Base-by-base conservation (phyloP, 2,329 filamentous ascomycete species). In the Xylaria sp. region DNA sequence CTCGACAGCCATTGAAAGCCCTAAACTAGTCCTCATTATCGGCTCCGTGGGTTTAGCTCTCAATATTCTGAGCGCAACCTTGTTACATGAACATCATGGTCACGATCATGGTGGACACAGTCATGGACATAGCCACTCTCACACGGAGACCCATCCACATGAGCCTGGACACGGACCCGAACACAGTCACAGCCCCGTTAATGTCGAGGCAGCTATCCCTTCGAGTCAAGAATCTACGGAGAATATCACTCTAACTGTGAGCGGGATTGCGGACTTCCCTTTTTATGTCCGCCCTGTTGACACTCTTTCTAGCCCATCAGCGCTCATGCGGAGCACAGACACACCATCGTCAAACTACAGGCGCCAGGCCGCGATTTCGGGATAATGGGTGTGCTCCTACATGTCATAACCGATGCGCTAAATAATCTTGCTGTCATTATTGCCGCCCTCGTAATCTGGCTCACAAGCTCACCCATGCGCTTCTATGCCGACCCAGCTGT, bases 351-450 rank as follows among this genome's bases (percentile, higher is more conserved):
- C 20, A 74, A 75, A 23, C 68, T 77, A 10, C 73, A 79, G 61
- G 68, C 73, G 15, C 82, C 80, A 0, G 82, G 82, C 0, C 84
- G 83, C 66, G 90, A 94, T 75, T 82, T 94, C n/a, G 91, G 89
- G 12, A 90, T 93, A 83, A 81, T 92, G 70, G 91, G 90, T 1
- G 91, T 92, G 0, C 76, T 94, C 12, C 80, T 92, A 15, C 92
- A 94, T 74, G 86, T 94, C 31, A 75, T 92, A 2, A 90, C 91
- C 39, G 92, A 94, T 75, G 90, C 91, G 5, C 83, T 91, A 71
- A 94, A 94, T 80, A 94, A 94, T 73, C 78, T 94, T 12, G 91
- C 91, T 10, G 91, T 94, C 68, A 93, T 94, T 58, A 82, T 90
- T 43, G 87, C 91, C 0, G 91, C 90, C 0, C 75, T 90, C 1